Evolutionary conservation across 192 early-diverging fungal genomes (phyloP).

Genomic region (Cladochytrium replicatum): DNA sequence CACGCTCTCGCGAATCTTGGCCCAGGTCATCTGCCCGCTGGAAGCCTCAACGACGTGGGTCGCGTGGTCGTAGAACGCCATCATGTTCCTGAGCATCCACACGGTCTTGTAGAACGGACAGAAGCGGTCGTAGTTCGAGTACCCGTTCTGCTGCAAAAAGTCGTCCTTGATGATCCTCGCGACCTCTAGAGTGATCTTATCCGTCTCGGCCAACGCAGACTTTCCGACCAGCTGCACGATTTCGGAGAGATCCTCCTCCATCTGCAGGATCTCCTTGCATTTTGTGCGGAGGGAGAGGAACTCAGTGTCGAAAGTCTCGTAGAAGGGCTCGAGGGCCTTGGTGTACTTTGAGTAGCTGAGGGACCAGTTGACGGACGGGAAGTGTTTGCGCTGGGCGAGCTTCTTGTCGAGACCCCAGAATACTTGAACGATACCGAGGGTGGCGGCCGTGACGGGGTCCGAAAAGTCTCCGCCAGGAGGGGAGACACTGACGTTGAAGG

Average conservation of each 20-base stretch:
- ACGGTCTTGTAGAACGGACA: conserved; percentile 99
- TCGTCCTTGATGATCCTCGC: conserved; percentile 99
- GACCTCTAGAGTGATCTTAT: conserved; percentile 98
- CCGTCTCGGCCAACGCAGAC: conserved; percentile 78
- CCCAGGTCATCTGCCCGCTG: conserved; percentile 83
- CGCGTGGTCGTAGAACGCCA: conserved; percentile 91
- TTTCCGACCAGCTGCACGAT: conserved; percentile 99
- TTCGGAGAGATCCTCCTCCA: conserved; percentile 96
- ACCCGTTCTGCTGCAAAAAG: conserved; percentile 99
- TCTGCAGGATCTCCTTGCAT: conserved; percentile 96
- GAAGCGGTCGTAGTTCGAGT: conserved; percentile 96
- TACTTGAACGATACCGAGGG: conserved; percentile 97
- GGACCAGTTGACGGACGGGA: conserved; percentile 99
- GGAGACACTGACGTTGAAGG: too few relatives aligned
- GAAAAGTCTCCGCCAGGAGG: conserved; percentile 99
- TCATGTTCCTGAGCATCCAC: conserved; percentile 96
- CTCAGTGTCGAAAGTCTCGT: conserved; percentile 90
- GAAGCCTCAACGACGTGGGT: conserved; percentile 90
- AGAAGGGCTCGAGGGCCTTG: conserved; percentile 92
- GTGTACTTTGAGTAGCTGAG: conserved; percentile 96
- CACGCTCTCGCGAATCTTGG: conserved; percentile 87
- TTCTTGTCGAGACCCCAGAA: conserved; percentile 99
- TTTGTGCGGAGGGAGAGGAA: conserved; percentile 84
- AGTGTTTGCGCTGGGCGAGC: conserved; percentile 99
- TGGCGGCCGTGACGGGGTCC: conserved; percentile 95